phyloP scores from a whole-genome alignment of 2,329 filamentous ascomycete genomes.

The Botrytis fragariae region DNA sequence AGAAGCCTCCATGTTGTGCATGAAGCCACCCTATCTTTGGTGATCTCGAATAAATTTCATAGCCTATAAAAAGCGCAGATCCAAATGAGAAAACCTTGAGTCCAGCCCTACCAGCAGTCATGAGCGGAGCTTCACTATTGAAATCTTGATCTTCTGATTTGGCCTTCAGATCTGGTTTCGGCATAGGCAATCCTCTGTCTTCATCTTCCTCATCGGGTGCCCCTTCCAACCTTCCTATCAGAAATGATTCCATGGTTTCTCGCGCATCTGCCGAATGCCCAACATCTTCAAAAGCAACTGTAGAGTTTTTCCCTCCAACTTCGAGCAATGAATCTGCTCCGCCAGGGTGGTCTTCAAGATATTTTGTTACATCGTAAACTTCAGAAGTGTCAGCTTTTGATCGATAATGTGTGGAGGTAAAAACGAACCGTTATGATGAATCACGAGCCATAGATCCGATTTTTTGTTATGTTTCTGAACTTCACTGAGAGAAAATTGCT shows the following conservation, averaged over 20 bases:
- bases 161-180: constrained; percentile 19
- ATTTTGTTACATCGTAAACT: constrained; percentile 60
- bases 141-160: constrained; percentile 19
- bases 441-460: constrained; percentile 52
- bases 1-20: constrained; percentile 38
- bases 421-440: constrained; percentile 53
- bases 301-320: constrained; percentile 73
- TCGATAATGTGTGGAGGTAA: neutral
- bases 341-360: constrained; percentile 62
- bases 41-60: constrained; percentile 14
- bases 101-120: constrained; percentile 16
- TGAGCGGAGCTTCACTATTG: constrained; percentile 14
- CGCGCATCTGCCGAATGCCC: constrained; percentile 62
- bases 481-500: constrained; percentile 38
- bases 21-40: constrained; percentile 22
- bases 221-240: constrained; percentile 23
- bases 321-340: constrained; percentile 77
- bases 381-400: constrained; percentile 5
- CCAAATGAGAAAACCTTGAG: constrained; percentile 16
- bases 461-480: constrained; percentile 50
- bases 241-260: constrained; percentile 23
- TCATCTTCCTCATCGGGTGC: constrained; percentile 21
- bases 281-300: constrained; percentile 78
- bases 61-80: constrained; percentile 14
- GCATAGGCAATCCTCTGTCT: constrained; percentile 18